These are phyloP conservation scores for Yamadazyma epiphylla DNA, from an alignment of 1,139 yeast genomes.

Conservation along the genomic window DNA sequence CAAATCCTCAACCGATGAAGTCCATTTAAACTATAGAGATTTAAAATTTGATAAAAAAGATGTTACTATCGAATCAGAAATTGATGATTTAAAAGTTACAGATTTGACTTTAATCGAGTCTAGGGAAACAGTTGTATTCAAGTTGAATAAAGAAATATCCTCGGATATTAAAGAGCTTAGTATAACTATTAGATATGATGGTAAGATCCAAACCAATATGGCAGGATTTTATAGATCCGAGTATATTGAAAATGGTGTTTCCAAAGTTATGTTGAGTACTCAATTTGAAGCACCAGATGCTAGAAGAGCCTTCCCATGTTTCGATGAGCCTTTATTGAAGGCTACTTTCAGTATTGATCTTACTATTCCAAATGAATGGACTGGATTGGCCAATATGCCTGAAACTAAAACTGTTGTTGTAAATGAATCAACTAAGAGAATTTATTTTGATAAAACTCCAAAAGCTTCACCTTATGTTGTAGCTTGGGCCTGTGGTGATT, in stretches of 20 bases:
- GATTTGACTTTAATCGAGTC: constrained; percentile 17
- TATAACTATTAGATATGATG: constrained; percentile 40
- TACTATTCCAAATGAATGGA: constrained; percentile 51
- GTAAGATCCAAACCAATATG: constrained; percentile 55
- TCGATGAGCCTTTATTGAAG: constrained; percentile 82
- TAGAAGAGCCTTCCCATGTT: constrained; percentile 81
- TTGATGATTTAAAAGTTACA: constrained; percentile 10
- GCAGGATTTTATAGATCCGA: constrained; percentile 81
- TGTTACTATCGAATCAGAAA: constrained; percentile 9
- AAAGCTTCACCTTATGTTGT: constrained; percentile 72
- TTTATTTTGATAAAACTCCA: constrained; percentile 52
- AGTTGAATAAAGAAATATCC: constrained; percentile 14
- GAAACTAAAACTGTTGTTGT: constrained; percentile 19
- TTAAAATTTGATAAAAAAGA: constrained; percentile 19
- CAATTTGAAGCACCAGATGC: constrained; percentile 88
- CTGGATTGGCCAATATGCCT: constrained; percentile 76
- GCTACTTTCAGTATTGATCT: constrained; percentile 67
- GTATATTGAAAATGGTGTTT: constrained; percentile 57
- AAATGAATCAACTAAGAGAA: constrained; percentile 15
- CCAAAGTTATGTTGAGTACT: constrained; percentile 68
- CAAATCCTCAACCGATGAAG: constrained; percentile 25
- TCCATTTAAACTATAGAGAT: constrained; percentile 42
- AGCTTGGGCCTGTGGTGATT: constrained; percentile 77
- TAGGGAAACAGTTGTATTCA: constrained; percentile 26
- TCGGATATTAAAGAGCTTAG: constrained; percentile 13